These are phyloP conservation scores for Sclerotinia sclerotiorum DNA, from an alignment of 2,329 filamentous ascomycete species.

Conservation along the genomic window DNA sequence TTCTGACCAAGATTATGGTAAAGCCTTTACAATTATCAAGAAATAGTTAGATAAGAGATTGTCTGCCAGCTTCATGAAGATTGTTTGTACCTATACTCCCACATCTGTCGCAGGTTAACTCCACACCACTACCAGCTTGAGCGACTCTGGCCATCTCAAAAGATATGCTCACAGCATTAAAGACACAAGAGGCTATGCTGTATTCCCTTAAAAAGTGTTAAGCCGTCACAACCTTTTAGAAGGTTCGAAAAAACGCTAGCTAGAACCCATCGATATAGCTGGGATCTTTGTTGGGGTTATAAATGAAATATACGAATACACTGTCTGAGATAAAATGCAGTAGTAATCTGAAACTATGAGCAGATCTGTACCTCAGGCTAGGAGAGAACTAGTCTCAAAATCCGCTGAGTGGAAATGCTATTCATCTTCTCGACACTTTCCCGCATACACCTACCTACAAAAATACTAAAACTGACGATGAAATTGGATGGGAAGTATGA, in stretches of 20 bases:
- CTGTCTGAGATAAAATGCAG: not conserved
- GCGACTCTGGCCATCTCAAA: not conserved
- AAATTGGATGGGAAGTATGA: not conserved
- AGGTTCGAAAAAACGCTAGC: not conserved
- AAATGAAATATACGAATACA: not conserved
- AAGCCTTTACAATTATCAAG: not conserved
- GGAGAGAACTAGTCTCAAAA: not conserved
- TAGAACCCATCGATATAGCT: not conserved
- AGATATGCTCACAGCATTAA: not conserved
- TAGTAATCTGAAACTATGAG: not conserved
- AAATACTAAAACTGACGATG: not conserved
- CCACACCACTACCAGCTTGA: no score
- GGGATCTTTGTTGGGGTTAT: not conserved
- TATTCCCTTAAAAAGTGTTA: no score
- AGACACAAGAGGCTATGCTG: not conserved
- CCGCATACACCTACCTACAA: not conserved
- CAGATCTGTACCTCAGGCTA: not conserved
- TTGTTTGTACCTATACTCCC: not conserved
- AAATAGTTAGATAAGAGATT: not conserved
- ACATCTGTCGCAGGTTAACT: not conserved
- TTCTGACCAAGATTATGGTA: not conserved
- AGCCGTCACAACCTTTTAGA: not conserved
- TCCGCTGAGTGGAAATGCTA: no score
- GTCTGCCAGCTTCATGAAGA: not conserved
- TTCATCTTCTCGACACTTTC: not conserved